These are phyloP conservation scores for Leccinum variicolor DNA, from an alignment of 768 basidiomycete species.

Conservation along the genomic window DNA sequence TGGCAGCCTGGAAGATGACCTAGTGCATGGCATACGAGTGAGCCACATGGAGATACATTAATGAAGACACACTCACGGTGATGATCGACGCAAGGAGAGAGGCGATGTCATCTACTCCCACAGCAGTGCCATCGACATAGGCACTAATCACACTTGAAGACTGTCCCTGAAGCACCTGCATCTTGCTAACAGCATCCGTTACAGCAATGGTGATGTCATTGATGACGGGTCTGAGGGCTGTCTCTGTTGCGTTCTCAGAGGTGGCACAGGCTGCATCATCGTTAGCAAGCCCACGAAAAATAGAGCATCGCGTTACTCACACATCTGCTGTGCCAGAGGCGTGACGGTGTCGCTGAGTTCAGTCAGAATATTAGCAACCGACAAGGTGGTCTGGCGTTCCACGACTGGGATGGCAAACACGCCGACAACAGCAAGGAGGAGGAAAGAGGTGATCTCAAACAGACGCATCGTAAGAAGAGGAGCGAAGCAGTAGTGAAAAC, in stretches of 20 bases:
- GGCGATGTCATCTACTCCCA: conserved; percentile 3
- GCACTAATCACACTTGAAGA: background rate
- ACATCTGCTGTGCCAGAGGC: conserved; percentile 8
- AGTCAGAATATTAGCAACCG: conserved; percentile 3
- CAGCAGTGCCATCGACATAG: conserved; percentile 2
- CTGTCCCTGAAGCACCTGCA: conserved; percentile 7
- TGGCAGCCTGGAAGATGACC: conserved; percentile 8
- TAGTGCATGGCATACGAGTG: background rate
- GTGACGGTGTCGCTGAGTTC: conserved; percentile 1
- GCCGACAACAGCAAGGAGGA: conserved; percentile 2
- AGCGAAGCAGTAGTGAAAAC: background rate
- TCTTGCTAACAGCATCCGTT: background rate
- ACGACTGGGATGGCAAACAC: conserved; percentile 10
- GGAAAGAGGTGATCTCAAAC: conserved; percentile 1
- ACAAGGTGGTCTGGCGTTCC: conserved; percentile 1
- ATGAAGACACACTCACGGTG: conserved; percentile 4
- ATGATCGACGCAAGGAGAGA: background rate
- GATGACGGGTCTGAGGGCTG: conserved; percentile 2
- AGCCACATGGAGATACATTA: too few species aligned
- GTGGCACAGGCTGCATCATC: conserved; percentile 9
- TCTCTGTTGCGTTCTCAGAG: conserved; percentile 9
- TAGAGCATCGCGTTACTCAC: background rate
- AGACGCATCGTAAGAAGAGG: conserved; percentile 6
- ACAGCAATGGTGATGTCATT: conserved; percentile 4
- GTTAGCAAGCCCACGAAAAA: background rate